A percentile compares a stretch with the other conserved stretches of the same genome.
These are phyloP conservation scores for Melampsora larici-populina DNA, from an alignment of 1,284 basidiomycete species.

Conservation along the genomic window DNA sequence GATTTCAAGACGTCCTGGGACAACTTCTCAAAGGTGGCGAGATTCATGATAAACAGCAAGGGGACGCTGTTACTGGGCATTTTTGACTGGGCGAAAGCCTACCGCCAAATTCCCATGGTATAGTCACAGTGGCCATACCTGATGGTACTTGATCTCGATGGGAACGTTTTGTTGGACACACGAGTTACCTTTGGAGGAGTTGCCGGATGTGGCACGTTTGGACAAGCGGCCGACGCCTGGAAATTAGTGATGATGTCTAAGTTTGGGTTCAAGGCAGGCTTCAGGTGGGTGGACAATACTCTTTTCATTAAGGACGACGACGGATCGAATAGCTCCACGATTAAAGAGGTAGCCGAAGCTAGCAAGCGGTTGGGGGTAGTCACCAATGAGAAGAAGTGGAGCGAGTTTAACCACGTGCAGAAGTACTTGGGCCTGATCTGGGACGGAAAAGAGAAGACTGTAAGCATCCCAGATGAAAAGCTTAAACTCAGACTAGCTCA, in stretches of 20 bases:
- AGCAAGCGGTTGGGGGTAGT: not conserved
- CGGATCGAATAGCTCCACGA: not conserved
- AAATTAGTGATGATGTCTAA: not conserved
- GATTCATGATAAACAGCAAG: not conserved
- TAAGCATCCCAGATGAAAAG: not conserved
- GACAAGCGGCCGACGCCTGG: not conserved
- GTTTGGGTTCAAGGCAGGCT: not conserved
- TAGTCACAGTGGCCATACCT: not conserved
- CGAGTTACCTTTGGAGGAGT: not conserved
- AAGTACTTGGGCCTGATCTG: not conserved
- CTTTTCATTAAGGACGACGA: not conserved
- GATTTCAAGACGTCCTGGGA: too few relatives aligned
- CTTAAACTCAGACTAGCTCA: not conserved
- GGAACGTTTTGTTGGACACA: not conserved
- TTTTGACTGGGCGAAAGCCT: conserved; percentile 17
- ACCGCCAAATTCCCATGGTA: not conserved
- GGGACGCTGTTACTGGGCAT: not conserved
- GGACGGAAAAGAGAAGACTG: too few relatives aligned
- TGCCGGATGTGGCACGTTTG: conserved; percentile 13
- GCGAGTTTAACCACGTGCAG: not conserved
- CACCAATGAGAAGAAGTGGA: not conserved
- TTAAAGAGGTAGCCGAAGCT: not conserved
- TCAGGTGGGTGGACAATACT: conserved; percentile 26
- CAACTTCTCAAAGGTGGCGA: not conserved
- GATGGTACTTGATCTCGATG: not conserved